A percentile compares a stretch with the other conserved stretches of the same genome.
phyloP scores from a whole-genome alignment of 139 green algal genomes.

The Coccomyxa sp. region DNA sequence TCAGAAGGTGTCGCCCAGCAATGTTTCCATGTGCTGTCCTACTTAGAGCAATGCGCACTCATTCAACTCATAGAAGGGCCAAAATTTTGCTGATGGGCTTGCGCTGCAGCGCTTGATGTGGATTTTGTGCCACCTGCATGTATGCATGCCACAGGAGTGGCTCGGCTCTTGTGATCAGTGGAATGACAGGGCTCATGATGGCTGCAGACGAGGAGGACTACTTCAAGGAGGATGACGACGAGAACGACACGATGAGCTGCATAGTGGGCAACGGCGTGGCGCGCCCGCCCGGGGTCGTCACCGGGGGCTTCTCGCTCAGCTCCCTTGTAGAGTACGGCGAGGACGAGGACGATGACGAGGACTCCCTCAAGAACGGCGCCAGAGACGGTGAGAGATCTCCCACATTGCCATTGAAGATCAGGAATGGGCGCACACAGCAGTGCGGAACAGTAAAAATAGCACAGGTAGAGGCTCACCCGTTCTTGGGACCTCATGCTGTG shows the following conservation, averaged over 20 bases:
- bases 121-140: neutral
- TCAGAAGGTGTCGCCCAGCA: neutral
- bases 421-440: too few relatives aligned
- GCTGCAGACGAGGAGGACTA: conserved; percentile 24
- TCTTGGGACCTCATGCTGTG: neutral
- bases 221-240: conserved; percentile 25
- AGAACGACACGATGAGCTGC: neutral
- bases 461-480: neutral
- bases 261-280: conserved; percentile 6
- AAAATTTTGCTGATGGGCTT: neutral
- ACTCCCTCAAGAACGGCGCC: neutral
- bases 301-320: neutral
- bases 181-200: neutral
- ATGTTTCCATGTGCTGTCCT: neutral
- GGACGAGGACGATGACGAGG: neutral
- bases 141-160: neutral
- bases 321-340: conserved; percentile 1
- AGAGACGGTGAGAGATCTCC: neutral
- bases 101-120: neutral
- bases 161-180: neutral
- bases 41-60: neutral
- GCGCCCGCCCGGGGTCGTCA: neutral
- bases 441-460: too few relatives aligned
- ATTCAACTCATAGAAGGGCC: neutral
- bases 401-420: neutral